These are phyloP conservation scores for Podaxis sp. DNA, from an alignment of 768 basidiomycete species.

Conservation along the genomic window DNA sequence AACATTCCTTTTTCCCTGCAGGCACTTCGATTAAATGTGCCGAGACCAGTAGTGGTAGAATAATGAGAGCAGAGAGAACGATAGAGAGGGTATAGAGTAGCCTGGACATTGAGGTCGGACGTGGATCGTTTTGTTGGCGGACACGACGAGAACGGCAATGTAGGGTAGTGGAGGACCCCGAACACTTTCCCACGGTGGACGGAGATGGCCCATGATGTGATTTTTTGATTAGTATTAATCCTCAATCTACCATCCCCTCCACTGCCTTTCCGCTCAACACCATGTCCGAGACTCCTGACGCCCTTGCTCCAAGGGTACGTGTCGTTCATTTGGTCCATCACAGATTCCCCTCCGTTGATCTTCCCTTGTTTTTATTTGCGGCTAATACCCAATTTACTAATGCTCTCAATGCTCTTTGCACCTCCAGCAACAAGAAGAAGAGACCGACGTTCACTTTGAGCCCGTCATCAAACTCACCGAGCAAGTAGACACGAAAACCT, in stretches of 20 bases:
- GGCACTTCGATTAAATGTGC: conserved; percentile 74
- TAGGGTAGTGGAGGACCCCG: conserved; percentile 7
- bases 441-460: conserved; percentile 89
- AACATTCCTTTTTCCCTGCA: conserved; percentile 88
- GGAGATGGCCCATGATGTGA: conserved; percentile 15
- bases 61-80: conserved; percentile 30
- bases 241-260: conserved; percentile 20
- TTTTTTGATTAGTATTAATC: conserved; percentile 11
- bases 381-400: conserved; percentile 14
- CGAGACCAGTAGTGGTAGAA: conserved; percentile 39
- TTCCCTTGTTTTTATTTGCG: neutral
- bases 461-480: conserved; percentile 96
- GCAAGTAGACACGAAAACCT: conserved; percentile 91
- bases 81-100: conserved; percentile 12
- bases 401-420: conserved; percentile 17
- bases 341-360: conserved; percentile 16
- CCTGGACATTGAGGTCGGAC: neutral
- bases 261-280: conserved; percentile 28
- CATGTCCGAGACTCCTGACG: conserved; percentile 61
- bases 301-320: conserved; percentile 72
- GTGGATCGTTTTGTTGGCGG: conserved; percentile 1
- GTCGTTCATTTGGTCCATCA: conserved; percentile 24
- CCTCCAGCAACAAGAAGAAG: conserved; percentile 56
- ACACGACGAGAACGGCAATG: conserved; percentile 11
- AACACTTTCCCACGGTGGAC: conserved; percentile 8